Base-by-base conservation (phyloP, 2,329 filamentous ascomycete genomes). In the Aplosporella prunicola region DNA sequence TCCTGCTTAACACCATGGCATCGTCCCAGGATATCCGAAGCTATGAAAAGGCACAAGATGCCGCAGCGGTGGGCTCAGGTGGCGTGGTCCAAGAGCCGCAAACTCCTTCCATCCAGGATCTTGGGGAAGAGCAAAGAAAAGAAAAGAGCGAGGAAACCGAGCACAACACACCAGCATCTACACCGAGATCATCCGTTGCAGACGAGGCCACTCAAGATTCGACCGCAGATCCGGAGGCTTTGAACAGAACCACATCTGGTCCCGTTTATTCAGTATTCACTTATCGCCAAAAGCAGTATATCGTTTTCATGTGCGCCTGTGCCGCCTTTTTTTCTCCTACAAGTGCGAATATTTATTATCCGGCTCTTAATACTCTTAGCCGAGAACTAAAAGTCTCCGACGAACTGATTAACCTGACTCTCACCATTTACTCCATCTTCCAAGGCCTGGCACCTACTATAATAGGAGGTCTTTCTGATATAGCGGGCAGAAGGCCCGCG, bases 391-490 rank as follows among this genome's bases (percentile, higher is more conserved):
- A 55, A n/a, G 59, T 65, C 2, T 55, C 60, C 3, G 49, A 47
- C 9, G 53, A 57, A 6, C 49, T 54, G 28, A 35, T 42, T 30
- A 42, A 42, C 20, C n/a, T 39, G 20, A 68, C 66, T 0, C 50
- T 69, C 9, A 68, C 64, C 1, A 60, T 56, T 0, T 69, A 67
- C 39, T 42, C 28, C 47, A 67, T 72, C 26, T 64, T 71, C 27
- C 68, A 72, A 59, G 72, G 68, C 3, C 53, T 75, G 10, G 63
- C 67, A 1, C 69, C 69, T 20, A 66, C 69, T 46, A 60, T 72
- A 13, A 60, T 71, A 41, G 70, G 67, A 3, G 66, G 67, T 29
- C 61, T 72, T 27, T 63, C 68, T 3, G 70, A 73, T 44, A 66
- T 61, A 35, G 60, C 61, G 29, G 70, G 70, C 13, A 57, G 70